Percentiles rank a stretch among this genome's conserved stretches.
These are phyloP conservation scores for Globisporangium mamillatum DNA, from an alignment of 352 stramenopile genomes.

Conservation along the genomic window DNA sequence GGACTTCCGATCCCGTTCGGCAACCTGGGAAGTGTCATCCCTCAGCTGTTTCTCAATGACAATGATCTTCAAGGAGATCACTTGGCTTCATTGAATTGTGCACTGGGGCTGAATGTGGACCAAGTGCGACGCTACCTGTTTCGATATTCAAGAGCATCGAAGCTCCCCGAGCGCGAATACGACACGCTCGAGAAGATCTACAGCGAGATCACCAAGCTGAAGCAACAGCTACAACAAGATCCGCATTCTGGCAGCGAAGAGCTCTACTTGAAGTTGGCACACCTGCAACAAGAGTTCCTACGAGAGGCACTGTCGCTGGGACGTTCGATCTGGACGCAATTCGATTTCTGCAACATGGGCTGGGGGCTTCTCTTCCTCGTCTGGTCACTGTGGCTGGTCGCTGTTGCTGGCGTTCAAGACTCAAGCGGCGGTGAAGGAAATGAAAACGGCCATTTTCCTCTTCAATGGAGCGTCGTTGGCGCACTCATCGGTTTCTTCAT, in stretches of 20 bases:
- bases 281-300: constrained; percentile 54
- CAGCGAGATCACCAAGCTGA: constrained; percentile 27
- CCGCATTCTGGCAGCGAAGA: constrained; percentile 20
- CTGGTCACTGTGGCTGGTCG: constrained; percentile 32
- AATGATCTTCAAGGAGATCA: neutral
- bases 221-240: constrained; percentile 28
- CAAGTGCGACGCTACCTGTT: constrained; percentile 83
- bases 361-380: constrained; percentile 58
- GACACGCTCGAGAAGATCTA: constrained; percentile 58
- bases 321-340: constrained; percentile 86
- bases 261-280: constrained; percentile 33
- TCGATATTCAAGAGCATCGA: constrained; percentile 62
- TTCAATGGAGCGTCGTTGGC: neutral
- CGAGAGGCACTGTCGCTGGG: constrained; percentile 59
- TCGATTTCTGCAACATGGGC: constrained; percentile 75
- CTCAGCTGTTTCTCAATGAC: constrained; percentile 82
- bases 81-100: constrained; percentile 48
- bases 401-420: neutral
- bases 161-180: constrained; percentile 55
- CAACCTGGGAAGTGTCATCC: constrained; percentile 92
- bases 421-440: neutral
- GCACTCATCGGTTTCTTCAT: constrained; percentile 10
- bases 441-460: constrained; percentile 1
- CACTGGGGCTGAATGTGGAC: constrained; percentile 76
- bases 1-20: constrained; percentile 95